Percentiles rank a stretch among this genome's conserved stretches.
These are phyloP conservation scores for Streptanthus diversifolius DNA, from an alignment of 345 rosid genomes.

Conservation along the genomic window DNA sequence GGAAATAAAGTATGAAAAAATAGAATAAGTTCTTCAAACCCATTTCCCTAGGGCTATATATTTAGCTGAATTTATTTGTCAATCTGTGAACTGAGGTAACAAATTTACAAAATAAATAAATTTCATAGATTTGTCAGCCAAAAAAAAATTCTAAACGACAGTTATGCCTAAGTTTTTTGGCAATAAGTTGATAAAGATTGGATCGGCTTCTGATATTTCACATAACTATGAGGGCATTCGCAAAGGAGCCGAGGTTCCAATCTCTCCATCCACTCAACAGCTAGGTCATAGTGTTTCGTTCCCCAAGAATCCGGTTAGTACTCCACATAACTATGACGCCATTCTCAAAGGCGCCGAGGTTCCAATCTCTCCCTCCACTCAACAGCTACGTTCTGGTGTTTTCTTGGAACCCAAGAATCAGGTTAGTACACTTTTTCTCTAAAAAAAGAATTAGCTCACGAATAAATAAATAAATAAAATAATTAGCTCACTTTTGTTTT, in stretches of 20 bases:
- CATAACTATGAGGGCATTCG: constrained; percentile 43
- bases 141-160: not conserved
- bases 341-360: constrained; percentile 49
- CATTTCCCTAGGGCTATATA: constrained; percentile 7
- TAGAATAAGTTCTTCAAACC: constrained; percentile 24
- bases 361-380: constrained; percentile 29
- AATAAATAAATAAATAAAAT: not conserved
- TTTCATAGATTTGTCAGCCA: not conserved
- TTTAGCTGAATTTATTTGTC: not conserved
- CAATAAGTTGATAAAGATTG: not conserved
- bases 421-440: constrained; percentile 25
- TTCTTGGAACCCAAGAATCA: constrained; percentile 40
- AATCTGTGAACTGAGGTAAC: not conserved
- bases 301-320: constrained; percentile 38
- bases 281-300: constrained; percentile 45
- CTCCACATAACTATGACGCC: constrained; percentile 44
- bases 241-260: constrained; percentile 42
- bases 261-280: constrained; percentile 35
- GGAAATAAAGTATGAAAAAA: not conserved
- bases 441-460: not conserved
- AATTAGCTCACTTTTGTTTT: not conserved
- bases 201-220: constrained; percentile 24
- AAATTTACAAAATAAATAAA: not conserved
- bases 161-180: not conserved
- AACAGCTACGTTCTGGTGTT: constrained; percentile 44